phyloP scores from a whole-genome alignment of 805 yeast genomes.

The Ogataea corticis region DNA sequence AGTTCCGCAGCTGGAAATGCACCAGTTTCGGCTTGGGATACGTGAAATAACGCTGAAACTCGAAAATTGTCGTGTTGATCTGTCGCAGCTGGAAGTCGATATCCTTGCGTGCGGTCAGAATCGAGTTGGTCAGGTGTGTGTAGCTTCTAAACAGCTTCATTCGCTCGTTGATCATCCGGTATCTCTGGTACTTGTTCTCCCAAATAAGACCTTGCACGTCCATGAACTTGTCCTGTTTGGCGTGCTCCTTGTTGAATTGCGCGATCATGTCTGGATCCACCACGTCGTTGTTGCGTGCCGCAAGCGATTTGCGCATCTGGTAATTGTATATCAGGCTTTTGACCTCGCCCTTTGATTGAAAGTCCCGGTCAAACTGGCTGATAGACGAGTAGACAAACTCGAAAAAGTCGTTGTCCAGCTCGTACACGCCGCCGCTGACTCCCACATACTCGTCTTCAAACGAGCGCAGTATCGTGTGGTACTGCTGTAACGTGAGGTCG shows the following conservation, averaged over 20 bases:
- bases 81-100: slow-evolving; percentile 27
- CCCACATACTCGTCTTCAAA: slow-evolving; percentile 20
- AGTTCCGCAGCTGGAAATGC: slow-evolving; percentile 58
- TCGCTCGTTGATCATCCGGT: slow-evolving; percentile 23
- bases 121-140: slow-evolving; percentile 27
- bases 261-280: slow-evolving; percentile 11
- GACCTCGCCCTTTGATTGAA: slow-evolving; percentile 15
- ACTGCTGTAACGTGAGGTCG: slow-evolving; percentile 14
- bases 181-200: slow-evolving; percentile 25
- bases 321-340: slow-evolving; percentile 13
- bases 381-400: slow-evolving; percentile 24
- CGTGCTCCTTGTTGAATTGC: slow-evolving; percentile 9
- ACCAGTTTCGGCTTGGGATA: slow-evolving; percentile 49
- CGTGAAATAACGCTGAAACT: slow-evolving; percentile 41
- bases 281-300: slow-evolving; percentile 7
- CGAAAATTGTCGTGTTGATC: slow-evolving; percentile 34
- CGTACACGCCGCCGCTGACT: slow-evolving; percentile 18
- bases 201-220: slow-evolving; percentile 36
- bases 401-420: slow-evolving; percentile 25
- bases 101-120: slow-evolving; percentile 18
- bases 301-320: slow-evolving; percentile 14
- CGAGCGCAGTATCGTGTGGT: slow-evolving; percentile 10
- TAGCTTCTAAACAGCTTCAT: slow-evolving; percentile 25
- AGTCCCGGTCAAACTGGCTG: slow-evolving; percentile 14
- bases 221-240: slow-evolving; percentile 12